A percentile compares a stretch with the other conserved stretches of the same genome.
These are phyloP conservation scores for Blastocystis sp. DNA, from an alignment of 352 stramenopile genomes.

Conservation along the genomic window DNA sequence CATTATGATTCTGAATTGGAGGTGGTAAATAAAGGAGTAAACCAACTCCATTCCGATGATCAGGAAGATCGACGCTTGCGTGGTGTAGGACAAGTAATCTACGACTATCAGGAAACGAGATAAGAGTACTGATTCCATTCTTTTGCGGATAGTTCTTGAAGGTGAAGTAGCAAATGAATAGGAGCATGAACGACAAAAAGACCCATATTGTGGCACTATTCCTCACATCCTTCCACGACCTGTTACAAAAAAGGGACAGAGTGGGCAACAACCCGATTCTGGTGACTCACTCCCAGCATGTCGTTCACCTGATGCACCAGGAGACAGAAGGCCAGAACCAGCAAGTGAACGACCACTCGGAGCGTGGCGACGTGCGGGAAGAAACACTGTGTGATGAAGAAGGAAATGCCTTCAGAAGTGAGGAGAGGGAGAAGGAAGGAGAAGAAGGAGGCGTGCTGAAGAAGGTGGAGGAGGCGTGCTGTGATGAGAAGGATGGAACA, in stretches of 20 bases:
- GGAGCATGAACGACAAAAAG: neutral
- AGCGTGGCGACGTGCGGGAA: constrained; percentile 1
- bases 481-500: constrained; percentile 2
- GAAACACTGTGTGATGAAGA: constrained; percentile 8
- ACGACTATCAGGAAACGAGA: neutral
- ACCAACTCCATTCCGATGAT: constrained; percentile 29
- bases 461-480: constrained; percentile 7
- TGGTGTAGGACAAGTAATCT: constrained; percentile 57
- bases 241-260: constrained; percentile 35
- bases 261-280: neutral
- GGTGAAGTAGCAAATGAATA: neutral
- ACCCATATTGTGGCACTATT: constrained; percentile 17
- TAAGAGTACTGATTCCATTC: constrained; percentile 51
- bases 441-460: neutral
- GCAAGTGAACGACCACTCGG: constrained; percentile 2
- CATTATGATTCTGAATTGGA: neutral
- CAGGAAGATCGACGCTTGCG: neutral
- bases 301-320: constrained; percentile 16
- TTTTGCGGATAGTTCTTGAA: constrained; percentile 46
- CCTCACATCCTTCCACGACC: neutral
- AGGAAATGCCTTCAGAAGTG: neutral
- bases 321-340: constrained; percentile 5
- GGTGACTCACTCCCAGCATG: neutral
- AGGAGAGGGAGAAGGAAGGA: neutral
- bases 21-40: constrained; percentile 39